These are phyloP conservation scores for Rhizopus delemar DNA, from an alignment of 371 early-diverging fungal species.

Conservation along the genomic window DNA sequence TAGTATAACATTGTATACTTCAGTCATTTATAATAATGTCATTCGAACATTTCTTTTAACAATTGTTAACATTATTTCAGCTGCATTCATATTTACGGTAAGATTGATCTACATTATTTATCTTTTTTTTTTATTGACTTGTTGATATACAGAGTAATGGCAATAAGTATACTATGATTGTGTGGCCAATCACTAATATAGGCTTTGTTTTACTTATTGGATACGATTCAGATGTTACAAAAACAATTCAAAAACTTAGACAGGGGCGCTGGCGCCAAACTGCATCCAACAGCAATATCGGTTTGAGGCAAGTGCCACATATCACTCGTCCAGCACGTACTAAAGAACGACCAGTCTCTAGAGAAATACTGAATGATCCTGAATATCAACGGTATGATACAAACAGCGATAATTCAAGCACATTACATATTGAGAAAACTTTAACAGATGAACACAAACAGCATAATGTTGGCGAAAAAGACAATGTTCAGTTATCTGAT, in stretches of 20 bases:
- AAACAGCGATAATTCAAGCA: not conserved
- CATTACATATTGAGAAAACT: not conserved
- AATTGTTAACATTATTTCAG: constrained; percentile 36
- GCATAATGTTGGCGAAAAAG: not conserved
- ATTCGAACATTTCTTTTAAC: constrained; percentile 37
- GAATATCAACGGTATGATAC: not conserved
- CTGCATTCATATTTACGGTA: constrained; percentile 41
- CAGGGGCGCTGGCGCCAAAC: constrained; percentile 21
- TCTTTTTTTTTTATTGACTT: not conserved
- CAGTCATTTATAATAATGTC: constrained; percentile 38
- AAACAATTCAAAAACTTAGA: constrained; percentile 27
- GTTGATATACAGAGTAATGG: constrained; percentile 10
- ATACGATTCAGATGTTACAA: constrained; percentile 43
- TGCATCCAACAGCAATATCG: constrained; percentile 7
- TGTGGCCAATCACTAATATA: constrained; percentile 48
- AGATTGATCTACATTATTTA: not conserved
- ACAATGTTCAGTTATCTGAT: not conserved
- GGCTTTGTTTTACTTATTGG: constrained; percentile 40
- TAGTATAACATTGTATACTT: constrained; percentile 34
- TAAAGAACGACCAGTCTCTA: not conserved
- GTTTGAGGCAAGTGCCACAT: constrained; percentile 8
- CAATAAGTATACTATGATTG: constrained; percentile 23
- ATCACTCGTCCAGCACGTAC: not conserved
- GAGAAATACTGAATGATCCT: constrained; percentile 1
- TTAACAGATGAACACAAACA: not conserved